phyloP scores from a whole-genome alignment of 495 filamentous ascomycete genomes.

The Aspergillus steynii region DNA sequence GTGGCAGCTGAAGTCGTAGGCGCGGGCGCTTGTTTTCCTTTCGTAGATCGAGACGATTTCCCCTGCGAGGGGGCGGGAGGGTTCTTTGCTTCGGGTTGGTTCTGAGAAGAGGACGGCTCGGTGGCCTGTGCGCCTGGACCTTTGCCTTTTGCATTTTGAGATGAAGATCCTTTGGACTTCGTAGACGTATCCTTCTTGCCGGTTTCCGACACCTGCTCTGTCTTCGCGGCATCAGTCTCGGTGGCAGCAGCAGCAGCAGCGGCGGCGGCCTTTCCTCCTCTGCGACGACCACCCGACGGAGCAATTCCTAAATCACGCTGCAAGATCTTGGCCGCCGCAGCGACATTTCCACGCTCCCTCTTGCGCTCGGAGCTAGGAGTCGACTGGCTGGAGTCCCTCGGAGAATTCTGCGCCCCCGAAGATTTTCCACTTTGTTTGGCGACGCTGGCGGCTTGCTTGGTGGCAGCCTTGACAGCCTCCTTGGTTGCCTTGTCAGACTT shows the following conservation, averaged over 20 bases:
- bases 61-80: conserved; percentile 32
- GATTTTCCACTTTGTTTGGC: conserved; percentile 21
- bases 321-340: conserved; percentile 78
- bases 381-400: conserved; percentile 31
- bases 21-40: conserved; percentile 33
- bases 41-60: conserved; percentile 33
- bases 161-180: conserved; percentile 28
- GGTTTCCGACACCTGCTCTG: conserved; percentile 16
- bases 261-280: conserved; percentile 38
- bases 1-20: conserved; percentile 55
- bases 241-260: conserved; percentile 34
- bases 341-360: conserved; percentile 68
- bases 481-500: conserved; percentile 64
- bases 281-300: conserved; percentile 52
- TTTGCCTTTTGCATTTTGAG: conserved; percentile 26
- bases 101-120: conserved; percentile 29
- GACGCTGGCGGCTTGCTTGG: conserved; percentile 54
- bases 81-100: conserved; percentile 20
- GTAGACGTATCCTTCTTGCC: conserved; percentile 35
- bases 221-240: conserved; percentile 24
- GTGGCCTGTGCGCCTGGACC: conserved; percentile 22
- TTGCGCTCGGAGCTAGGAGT: conserved; percentile 48
- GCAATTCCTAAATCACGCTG: conserved; percentile 89
- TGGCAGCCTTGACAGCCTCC: conserved; percentile 79
- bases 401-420: conserved; percentile 29